phyloP scores from a whole-genome alignment of 768 basidiomycete genomes.

The Collybiopsis luxurians region DNA sequence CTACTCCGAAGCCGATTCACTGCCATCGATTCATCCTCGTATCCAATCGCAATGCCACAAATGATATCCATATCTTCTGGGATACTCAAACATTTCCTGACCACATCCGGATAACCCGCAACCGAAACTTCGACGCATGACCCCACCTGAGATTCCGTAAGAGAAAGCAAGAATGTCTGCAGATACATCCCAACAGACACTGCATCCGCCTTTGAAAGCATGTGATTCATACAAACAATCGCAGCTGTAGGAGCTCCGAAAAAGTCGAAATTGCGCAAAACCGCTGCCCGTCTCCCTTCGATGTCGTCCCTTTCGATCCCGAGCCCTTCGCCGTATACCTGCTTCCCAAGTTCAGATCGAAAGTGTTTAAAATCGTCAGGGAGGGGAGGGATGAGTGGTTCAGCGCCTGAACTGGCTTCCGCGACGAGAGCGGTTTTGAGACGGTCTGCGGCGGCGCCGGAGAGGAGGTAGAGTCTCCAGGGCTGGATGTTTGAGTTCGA shows the following conservation, averaged over 20 bases:
- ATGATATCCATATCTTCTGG: not conserved
- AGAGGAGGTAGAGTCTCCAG: not conserved
- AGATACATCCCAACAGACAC: not conserved
- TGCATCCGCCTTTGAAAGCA: not conserved
- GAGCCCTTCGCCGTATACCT: not conserved
- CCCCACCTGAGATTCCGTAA: not conserved
- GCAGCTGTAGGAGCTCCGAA: not conserved
- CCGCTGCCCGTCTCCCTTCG: not conserved
- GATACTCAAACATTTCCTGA: not conserved
- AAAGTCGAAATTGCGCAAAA: not conserved
- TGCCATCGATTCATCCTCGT: not conserved
- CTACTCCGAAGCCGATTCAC: not conserved
- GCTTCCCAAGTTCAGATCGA: not conserved
- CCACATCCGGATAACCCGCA: not conserved
- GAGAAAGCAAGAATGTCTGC: not conserved
- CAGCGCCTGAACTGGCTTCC: not conserved
- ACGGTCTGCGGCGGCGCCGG: not conserved
- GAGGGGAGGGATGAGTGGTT: not conserved
- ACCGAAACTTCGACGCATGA: not conserved
- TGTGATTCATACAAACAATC: not conserved
- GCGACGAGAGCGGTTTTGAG: not conserved
- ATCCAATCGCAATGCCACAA: not conserved
- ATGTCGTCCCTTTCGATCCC: not conserved
- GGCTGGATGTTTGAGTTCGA: not conserved
- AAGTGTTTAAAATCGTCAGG: not conserved